Base-by-base conservation (phyloP, 495 filamentous ascomycete species). In the Schizothecium vesticola region DNA sequence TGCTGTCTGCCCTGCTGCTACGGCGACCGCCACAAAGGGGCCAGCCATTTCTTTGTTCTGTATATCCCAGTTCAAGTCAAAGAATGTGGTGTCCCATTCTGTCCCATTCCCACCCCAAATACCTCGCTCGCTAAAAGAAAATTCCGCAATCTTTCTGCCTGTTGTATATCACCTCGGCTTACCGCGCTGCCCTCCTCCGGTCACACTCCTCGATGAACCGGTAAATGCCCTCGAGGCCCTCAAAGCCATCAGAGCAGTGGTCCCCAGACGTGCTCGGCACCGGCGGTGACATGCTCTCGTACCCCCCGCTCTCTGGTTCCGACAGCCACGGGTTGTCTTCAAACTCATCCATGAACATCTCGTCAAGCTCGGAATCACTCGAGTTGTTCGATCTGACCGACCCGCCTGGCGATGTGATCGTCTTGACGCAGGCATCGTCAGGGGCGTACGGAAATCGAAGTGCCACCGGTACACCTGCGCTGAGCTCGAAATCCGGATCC, bases 161-260 rank as follows among this genome's bases (percentile, higher is more conserved):
- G 51, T 58, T 33, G 26, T 25, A 28, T 21, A 65, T 23, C 19
- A 25, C 28, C 12, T 4, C 11, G 5, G 3, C 22, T 24, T 65
- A 72, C 19, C 76, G 74, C 33, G 63, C 70, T 61, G 80, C 82
- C 62, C 77, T 79, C 56, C 88, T 85, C 21, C 82, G 81, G 76
- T 97, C 92, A 74, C 93, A 95, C 71, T 96, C 91, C 75, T 91
- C 91, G 60, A 98, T 72, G 76, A 97, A 97, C 56, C 86, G 86
- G 76, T 94, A 92, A 22, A 98, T 92, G 0, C 94, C 94, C 71
- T 96, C 90, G 19, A 92, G 77, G 9, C 92, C 92, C 69, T 94
- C 91, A 73, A 91, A 94, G 43, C 89, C 78, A n/a, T 81, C 78
- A 22, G 79, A 79, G 59, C 88, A 78, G 51, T 80, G 76, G 63